Evolutionary conservation across 2,329 filamentous ascomycete genomes (phyloP), one percentile per base, ranked within the genome.

Genomic region (Bimuria novae-zelandiae): DNA sequence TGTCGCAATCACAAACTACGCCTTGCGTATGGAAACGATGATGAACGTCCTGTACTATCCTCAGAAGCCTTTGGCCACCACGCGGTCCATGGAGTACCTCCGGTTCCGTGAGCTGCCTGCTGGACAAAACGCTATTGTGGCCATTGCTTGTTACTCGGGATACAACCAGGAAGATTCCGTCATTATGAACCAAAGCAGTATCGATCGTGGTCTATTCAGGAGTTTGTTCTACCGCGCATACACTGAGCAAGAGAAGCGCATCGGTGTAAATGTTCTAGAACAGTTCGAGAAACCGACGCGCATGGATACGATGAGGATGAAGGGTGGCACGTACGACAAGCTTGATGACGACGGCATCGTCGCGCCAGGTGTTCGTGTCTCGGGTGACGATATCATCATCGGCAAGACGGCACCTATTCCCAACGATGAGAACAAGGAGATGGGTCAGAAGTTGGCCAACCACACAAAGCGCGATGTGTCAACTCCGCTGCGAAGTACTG

Each of bases 131-230:
- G 94, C 94, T 17, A 99, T 99, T 65, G 94, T 99, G 11, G 95
- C 94, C 35, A 99, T 99, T 76, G 87, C 92, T 54, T 95, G 90
- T 74, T 99, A 99, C 77, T 96, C 92, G 49, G 94, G 94, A 55
- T 99, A 99, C 81, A 99, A 99, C 76, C 95, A 99, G 75, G 94
- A 99, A 91, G 94, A 99, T 86, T 99, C 94, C 62, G 93, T 99
- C 63, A 96, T 99, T 68, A 97, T 99, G 94, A 99, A 99, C 76
- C 94, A 99, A 79, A 97, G 92, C 78, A 96, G 92, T 76, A 97
- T 99, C 68, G 94, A 99, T 75, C 89, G 94, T 69, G 94, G 94
- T 58, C 82, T 99, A 4, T 99, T 99, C 87, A 86, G 95, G 69
- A 97, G 92, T 83, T 78, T 99, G 49, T 99, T 97, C 81, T 99